Conservation (phyloP, 108 stramenopile species). For the Seminavis robusta region DNA sequence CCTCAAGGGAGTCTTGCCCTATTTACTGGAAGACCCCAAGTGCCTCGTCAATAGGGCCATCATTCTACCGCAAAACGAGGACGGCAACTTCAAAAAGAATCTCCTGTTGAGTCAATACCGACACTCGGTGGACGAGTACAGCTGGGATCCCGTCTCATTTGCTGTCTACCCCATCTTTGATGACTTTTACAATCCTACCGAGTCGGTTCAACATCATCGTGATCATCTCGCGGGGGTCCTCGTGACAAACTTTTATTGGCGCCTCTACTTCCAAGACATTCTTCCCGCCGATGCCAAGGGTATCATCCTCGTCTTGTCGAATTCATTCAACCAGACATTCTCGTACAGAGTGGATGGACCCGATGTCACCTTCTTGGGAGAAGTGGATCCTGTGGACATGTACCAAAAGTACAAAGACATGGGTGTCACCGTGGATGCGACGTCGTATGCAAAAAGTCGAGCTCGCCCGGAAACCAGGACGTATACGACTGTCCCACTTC, state of each 20-base stretch:
- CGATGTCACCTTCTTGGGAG: slow-evolving; percentile 25
- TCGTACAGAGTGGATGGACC: slow-evolving; percentile 35
- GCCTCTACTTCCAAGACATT: slow-evolving; percentile 19
- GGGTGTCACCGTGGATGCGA: neutral
- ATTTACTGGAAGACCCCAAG: neutral
- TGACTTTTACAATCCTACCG: neutral
- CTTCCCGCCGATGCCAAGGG: slow-evolving; percentile 45
- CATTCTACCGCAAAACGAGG: neutral
- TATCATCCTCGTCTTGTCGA: slow-evolving; percentile 39
- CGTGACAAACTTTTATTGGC: slow-evolving; percentile 34
- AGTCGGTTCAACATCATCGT: neutral
- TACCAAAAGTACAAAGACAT: slow-evolving; percentile 22
- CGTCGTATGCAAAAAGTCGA: neutral
- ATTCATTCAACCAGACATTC: slow-evolving; percentile 24
- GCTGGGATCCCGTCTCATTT: slow-evolving; percentile 15
- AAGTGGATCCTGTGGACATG: slow-evolving; percentile 40
- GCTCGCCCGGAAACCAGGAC: neutral
- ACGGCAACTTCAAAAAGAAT: neutral
- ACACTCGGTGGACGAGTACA: neutral
- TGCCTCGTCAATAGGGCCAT: neutral
- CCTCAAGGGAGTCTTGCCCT: neutral
- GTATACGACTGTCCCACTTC: neutral
- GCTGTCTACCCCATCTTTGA: slow-evolving; percentile 23
- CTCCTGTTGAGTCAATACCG: neutral
- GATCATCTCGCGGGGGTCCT: slow-evolving; percentile 9